Conservation (phyloP, 768 basidiomycete genomes). For the Termitomyces sp. region DNA sequence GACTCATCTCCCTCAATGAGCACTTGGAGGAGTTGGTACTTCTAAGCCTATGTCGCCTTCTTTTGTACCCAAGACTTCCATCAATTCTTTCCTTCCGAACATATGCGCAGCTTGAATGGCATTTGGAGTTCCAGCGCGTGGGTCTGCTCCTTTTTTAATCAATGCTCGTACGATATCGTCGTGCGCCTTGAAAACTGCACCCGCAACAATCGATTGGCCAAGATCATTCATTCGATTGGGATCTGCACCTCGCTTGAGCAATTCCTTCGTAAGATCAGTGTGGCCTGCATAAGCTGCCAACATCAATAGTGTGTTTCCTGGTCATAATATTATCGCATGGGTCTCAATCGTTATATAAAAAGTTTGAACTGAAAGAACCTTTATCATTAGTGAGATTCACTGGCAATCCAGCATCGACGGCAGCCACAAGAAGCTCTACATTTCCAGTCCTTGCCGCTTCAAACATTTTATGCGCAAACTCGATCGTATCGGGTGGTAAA, state of each 20-base stretch:
- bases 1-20: not conserved
- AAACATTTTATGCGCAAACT: constrained; percentile 69
- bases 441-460: constrained; percentile 65
- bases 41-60: constrained; percentile 45
- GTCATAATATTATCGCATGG: not conserved
- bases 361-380: constrained; percentile 31
- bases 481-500: constrained; percentile 37
- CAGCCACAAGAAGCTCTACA: constrained; percentile 43
- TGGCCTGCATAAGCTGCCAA: constrained; percentile 73
- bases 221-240: constrained; percentile 66
- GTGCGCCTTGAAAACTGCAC: constrained; percentile 72
- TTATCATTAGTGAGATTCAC: constrained; percentile 67
- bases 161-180: constrained; percentile 58
- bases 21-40: constrained; percentile 28
- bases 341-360: not conserved
- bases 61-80: constrained; percentile 51
- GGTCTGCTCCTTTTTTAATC: constrained; percentile 52
- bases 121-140: constrained; percentile 57
- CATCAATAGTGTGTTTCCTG: constrained; percentile 79
- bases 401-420: constrained; percentile 66
- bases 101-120: constrained; percentile 66
- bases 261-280: constrained; percentile 39
- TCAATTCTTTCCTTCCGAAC: constrained; percentile 54
- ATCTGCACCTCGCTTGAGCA: constrained; percentile 56
- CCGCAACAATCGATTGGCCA: constrained; percentile 69